These are phyloP conservation scores for Boletus speciosus DNA, from an alignment of 768 basidiomycete genomes.

Conservation along the genomic window DNA sequence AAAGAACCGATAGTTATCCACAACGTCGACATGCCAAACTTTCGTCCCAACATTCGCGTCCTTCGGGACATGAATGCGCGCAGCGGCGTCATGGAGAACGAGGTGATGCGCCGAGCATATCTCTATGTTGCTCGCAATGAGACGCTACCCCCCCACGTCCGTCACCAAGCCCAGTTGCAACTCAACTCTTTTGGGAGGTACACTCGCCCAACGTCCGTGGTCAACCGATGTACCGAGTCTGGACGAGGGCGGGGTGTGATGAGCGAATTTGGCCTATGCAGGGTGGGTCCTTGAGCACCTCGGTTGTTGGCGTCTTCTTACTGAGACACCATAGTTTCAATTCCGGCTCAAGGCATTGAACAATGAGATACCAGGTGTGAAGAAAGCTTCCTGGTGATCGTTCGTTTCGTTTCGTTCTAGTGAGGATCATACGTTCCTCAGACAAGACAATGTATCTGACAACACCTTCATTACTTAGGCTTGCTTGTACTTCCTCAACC, in stretches of 20 bases:
- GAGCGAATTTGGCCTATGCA: constrained; percentile 81
- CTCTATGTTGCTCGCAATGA: constrained; percentile 92
- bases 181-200: constrained; percentile 83
- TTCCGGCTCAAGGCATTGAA: constrained; percentile 82
- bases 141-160: constrained; percentile 79
- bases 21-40: constrained; percentile 18
- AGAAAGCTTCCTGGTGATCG: constrained; percentile 85
- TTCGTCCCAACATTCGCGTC: constrained; percentile 47
- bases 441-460: not conserved
- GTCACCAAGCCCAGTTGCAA: constrained; percentile 92
- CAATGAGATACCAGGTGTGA: constrained; percentile 83
- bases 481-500: not conserved
- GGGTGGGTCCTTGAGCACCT: constrained; percentile 44
- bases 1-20: too few species aligned
- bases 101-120: constrained; percentile 84
- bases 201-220: constrained; percentile 82
- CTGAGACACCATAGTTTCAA: constrained; percentile 60
- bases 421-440: not conserved
- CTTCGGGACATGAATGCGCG: constrained; percentile 80
- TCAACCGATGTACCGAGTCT: constrained; percentile 83
- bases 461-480: not conserved
- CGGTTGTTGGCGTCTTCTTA: not conserved
- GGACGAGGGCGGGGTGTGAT: constrained; percentile 87
- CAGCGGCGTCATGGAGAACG: constrained; percentile 64
- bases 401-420: not conserved